Evolutionary conservation across 192 early-diverging fungal genomes (phyloP), one percentile per base, ranked within the genome.

Genomic region (Entomortierella parvispora): DNA sequence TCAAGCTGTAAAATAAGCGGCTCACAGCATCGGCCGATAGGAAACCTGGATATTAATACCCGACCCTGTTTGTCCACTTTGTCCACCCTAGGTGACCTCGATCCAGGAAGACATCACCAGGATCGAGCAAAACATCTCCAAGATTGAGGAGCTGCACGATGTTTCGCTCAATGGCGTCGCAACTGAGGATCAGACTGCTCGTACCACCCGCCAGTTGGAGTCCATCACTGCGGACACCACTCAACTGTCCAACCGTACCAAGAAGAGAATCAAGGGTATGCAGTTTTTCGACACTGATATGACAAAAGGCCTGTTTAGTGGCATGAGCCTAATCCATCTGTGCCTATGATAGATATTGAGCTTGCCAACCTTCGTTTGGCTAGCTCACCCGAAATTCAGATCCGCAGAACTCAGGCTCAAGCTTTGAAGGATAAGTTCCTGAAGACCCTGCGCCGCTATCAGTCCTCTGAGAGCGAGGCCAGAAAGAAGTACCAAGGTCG

Each of bases 401-500:
- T 84, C 20, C 65, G 56, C 37, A 69, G 50, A n/a, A 66, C 71
- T 53, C 80, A 88, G 71, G 82, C 84, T 40, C 80, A 75, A 9
- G 71, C 85, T 11, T 67, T 91, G 57, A 86, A 85, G 46, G 87
- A 91, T 48, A 83, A 83, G 70, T 91, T 91, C 54, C 71, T 89
- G 60, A 89, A 91, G 61, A 80, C 83, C 15, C 87, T 91, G 84
- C 90, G 87, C 52, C 87, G 91, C 45, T 96, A 94, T 71, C 93
- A 94, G 69, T 84, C 87, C 14, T 87, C 92, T 22, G 93, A 96
- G 80, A 84, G 86, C 65, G 90, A 90, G 53, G 92, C 92, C 68
- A 91, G 94, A 66, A 88, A 91, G 66, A 94, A 93, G 80, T 95
- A 93, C 71, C 89, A 93, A 65, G 88, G 92, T 52, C 79, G 93